phyloP scores from a whole-genome alignment of 257 asterid species.

The Nemophila menziesii region DNA sequence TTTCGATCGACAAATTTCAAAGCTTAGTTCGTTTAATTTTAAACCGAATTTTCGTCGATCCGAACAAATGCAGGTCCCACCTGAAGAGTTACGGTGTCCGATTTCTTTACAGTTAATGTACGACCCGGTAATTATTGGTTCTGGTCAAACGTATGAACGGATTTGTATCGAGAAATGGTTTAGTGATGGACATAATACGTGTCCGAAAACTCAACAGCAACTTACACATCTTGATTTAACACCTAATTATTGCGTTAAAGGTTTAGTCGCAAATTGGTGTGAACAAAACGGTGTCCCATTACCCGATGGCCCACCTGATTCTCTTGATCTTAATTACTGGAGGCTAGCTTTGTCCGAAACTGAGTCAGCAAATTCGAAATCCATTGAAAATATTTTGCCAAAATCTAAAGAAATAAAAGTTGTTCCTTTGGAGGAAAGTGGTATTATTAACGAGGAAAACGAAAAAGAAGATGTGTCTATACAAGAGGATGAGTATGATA shows the following conservation, averaged over 20 bases:
- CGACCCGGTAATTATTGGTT: conserved; percentile 89
- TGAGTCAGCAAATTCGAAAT: conserved; percentile 56
- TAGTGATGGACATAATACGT: conserved; percentile 76
- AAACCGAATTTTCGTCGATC: conserved; percentile 73
- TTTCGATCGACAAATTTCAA: conserved; percentile 75
- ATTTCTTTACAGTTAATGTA: conserved; percentile 90
- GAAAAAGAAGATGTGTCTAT: conserved; percentile 48
- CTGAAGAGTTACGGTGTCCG: conserved; percentile 93
- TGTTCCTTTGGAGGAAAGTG: conserved; percentile 73
- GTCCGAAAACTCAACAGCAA: conserved; percentile 96
- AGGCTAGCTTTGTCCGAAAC: conserved; percentile 76
- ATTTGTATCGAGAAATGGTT: conserved; percentile 99
- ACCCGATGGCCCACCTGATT: conserved; percentile 93
- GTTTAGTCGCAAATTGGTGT: conserved; percentile 94
- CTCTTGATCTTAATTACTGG: conserved; percentile 96
- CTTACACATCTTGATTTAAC: conserved; percentile 80
- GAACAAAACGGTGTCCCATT: conserved; percentile 68
- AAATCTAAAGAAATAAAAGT: conserved; percentile 71
- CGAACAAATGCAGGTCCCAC: conserved; percentile 62
- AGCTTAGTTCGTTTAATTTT: conserved; percentile 77
- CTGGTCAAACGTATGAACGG: conserved; percentile 94
- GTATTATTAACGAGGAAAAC: conserved; percentile 58
- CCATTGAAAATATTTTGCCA: conserved; percentile 39
- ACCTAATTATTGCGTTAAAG: conserved; percentile 90
- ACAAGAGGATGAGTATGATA: conserved; percentile 40